Evolutionary conservation across 2,329 filamentous ascomycete species (phyloP), one percentile per base, ranked within the genome.

Genomic region (Trichophyton rubrum): DNA sequence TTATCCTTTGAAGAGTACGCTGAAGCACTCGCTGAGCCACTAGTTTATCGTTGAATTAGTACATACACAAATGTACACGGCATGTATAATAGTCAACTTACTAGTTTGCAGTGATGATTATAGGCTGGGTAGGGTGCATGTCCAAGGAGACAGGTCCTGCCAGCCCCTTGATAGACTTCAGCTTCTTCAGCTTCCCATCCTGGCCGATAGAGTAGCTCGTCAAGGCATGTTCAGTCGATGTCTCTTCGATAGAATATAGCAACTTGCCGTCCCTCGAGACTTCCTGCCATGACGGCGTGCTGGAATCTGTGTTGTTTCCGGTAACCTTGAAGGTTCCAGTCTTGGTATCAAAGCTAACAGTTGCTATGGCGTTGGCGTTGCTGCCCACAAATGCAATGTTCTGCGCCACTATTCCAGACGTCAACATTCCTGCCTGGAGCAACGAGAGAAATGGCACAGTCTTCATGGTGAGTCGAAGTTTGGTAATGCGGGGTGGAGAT

Each of bases 81-180:
- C 30, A 55, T 2, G 15, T 8, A 56, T 30, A 22, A 40, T 4
- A 24, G 13, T 30, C 15, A 15, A 59, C 62, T 33, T 60, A 63
- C 62, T 63, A 63, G 38, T 63, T 63, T 24, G 62, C 62, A 35
- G 62, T 63, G 33, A 63, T 47, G 33, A 63, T 61, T 2, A 58
- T n/a, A 9, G 40, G 59, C 60, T 60, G 41, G 13, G 61, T 38
- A 13, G 60, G 60, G 53, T 49, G 59, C 35, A 63, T 61, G 5
- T 51, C 58, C 57, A 63, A 24, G 17, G 56, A 56, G 51, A 61
- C 62, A 9, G 60, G 60, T 27, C 38, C 24, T 5, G 47, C 51
- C 33, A 55, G 49, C 9, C 62, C 62, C 17, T 56, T 35, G 5
- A 53, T 58, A 9, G 60, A 47, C 58, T 56, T 40, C 22, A 60